Base-by-base conservation (phyloP, 441 rosid genomes). In the Arabidopsis lyrata region DNA sequence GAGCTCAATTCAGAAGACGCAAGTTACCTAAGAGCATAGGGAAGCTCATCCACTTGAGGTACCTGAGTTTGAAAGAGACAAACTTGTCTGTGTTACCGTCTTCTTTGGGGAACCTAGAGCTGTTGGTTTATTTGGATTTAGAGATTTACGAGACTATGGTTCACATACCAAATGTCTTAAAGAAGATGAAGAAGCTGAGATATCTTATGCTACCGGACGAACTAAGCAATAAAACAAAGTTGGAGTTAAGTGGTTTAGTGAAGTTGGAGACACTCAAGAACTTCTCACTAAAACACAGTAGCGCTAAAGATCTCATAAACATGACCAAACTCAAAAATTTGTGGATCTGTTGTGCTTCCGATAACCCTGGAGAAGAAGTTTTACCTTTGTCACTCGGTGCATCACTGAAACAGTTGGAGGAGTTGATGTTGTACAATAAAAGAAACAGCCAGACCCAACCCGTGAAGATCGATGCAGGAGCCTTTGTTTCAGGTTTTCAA, bases 31-130 rank as follows among this genome's bases (percentile, higher is more conserved):
- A 65, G 39, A 27, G 66, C 57, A 47, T 74, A 34, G 77, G 72
- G 55, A 66, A 74, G 48, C 77, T 74, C 59, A 65, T 74, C n/a
- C 77, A 66, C 60, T 47, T 73, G 77, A 63, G 72, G 57, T 64
- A 63, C 77, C 12, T 73, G 39, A 65, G 64, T 47, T 56, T 73
- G 38, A 53, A 38, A 56, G 66, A 55, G 34, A 45, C 66, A 41
- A 66, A 74, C 56, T n/a, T 66, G 59, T 54, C 66, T 12, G 64
- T 34, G 2, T 56, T 74, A 14, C 72, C 78, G 9, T 66, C 54
- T 36, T 59, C 78, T 59, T 9, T 66, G 4, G 61, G 73, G 36
- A 74, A 74, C 39, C 67, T 67, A 12, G 48, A n/a, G 52, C 10
- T 74, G 66, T 38, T 74, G 61, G 35, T 57, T 22, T 56, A 45